Conservation (phyloP, 164 flowering plant species). For the Aristolochia californica region DNA sequence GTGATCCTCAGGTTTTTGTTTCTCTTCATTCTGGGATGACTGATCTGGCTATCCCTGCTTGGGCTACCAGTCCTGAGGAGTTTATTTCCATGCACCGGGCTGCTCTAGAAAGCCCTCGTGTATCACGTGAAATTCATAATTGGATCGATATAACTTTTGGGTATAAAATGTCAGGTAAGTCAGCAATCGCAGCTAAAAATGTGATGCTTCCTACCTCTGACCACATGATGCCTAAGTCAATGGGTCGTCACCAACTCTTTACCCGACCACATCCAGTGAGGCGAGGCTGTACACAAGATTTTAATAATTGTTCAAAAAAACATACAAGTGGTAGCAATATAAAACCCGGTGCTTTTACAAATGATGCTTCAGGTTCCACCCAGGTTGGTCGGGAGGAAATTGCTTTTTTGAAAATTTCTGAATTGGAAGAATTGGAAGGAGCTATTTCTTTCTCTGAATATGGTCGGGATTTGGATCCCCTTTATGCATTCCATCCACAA, state of each 20-base stretch:
- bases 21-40: constrained; percentile 82
- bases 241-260: constrained; percentile 88
- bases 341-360: neutral
- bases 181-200: constrained; percentile 84
- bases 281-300: constrained; percentile 11
- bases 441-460: constrained; percentile 67
- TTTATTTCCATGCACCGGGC: constrained; percentile 82
- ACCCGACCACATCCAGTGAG: constrained; percentile 77
- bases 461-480: constrained; percentile 50
- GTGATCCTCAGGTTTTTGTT: constrained; percentile 63
- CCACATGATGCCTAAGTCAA: constrained; percentile 49
- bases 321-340: neutral
- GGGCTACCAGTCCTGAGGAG: constrained; percentile 75
- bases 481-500: constrained; percentile 23
- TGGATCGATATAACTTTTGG: constrained; percentile 98
- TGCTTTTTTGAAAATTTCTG: constrained; percentile 27
- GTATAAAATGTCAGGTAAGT: constrained; percentile 83
- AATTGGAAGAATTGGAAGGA: constrained; percentile 52
- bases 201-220: constrained; percentile 77
- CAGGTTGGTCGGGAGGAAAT: constrained; percentile 10
- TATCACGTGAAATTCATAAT: constrained; percentile 66
- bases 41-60: constrained; percentile 78
- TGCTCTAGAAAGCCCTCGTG: constrained; percentile 77
- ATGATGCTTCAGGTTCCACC: constrained; percentile 2
- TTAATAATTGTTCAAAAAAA: constrained; percentile 1